Evolutionary conservation across 2,329 filamentous ascomycete species (phyloP), one percentile per base, ranked within the genome.

Genomic region (Trichoderma gracile): DNA sequence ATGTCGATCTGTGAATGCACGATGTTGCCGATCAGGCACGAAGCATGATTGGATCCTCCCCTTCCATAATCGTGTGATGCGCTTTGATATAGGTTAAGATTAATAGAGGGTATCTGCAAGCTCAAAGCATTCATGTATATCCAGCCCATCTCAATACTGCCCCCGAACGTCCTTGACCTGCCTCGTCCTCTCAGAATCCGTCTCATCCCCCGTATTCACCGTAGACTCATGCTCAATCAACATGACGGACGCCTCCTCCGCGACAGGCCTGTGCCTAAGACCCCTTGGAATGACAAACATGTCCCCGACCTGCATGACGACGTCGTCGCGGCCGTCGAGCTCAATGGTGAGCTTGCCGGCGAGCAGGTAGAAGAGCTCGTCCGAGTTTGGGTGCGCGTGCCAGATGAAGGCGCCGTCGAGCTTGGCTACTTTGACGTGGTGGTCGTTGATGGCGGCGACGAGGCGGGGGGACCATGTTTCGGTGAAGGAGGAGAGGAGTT

Each of bases 341-440:
- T 59, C 56, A 2, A 59, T 38, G 15, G 56, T 59, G 19, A 59
- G 40, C 5, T 59, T 59, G 27, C 56, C 56, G n/a, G 45, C 9
- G 5, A 59, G 10, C 8, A 59, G 30, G 40, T 59, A 59, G 17
- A 59, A 59, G 19, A 59, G 27, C 19, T 59, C 56, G 30, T 59
- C 56, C 5, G 56, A 59, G 14, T 59, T 59, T 7, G 56, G 56
- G 47, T 59, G 56, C 9, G 56, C n/a, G 27, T 59, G 56, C 56
- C 56, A 59, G 56, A 59, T 59, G 45, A 59, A 59, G 12, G 49
- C 56, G 30, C 56, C 56, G n/a, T 59, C 56, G 5, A 59, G 9
- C 47, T 59, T 59, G 30, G 45, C 56, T 12, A 59, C 56, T 40
- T 59, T 59, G 15, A 59, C 27, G 30, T 59, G 56, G 43, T 59